Conservation (phyloP, 2,329 filamentous ascomycete species). For the Phialocephala subalpina region DNA sequence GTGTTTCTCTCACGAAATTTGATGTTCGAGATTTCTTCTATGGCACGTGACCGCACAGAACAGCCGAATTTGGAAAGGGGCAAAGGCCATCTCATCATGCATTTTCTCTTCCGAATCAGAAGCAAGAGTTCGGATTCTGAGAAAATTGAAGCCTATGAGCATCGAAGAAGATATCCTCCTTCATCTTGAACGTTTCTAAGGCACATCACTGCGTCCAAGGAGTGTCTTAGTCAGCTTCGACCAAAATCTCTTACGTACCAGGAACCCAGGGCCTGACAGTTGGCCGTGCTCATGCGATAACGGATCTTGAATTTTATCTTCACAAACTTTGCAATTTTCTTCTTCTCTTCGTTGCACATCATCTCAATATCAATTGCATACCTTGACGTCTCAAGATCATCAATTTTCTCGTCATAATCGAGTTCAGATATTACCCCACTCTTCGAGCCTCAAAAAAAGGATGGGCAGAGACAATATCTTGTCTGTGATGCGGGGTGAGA, state of each 20-base stretch:
- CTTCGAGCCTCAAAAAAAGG: neutral
- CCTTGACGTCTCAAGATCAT: neutral
- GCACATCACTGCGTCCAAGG: neutral
- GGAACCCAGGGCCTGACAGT: neutral
- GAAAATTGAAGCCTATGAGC: constrained; percentile 3
- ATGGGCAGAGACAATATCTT: constrained; percentile 6
- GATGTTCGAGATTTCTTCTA: neutral
- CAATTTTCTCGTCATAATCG: neutral
- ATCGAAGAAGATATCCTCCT: neutral
- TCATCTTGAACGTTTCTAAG: neutral
- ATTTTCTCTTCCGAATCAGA: neutral
- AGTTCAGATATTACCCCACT: neutral
- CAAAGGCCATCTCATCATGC: neutral
- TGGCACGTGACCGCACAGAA: neutral
- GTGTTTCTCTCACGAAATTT: neutral
- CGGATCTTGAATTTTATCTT: constrained; percentile 2
- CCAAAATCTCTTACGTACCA: constrained; percentile 11
- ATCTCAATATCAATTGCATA: constrained; percentile 5
- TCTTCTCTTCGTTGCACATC: constrained; percentile 7
- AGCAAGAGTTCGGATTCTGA: neutral
- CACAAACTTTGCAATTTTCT: neutral
- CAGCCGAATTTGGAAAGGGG: constrained; percentile 6
- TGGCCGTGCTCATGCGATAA: constrained; percentile 2
- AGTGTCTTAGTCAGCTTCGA: neutral
- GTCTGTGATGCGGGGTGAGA: neutral